Conservation (phyloP, 1,139 yeast genomes). For the Torulaspora globosa region DNA sequence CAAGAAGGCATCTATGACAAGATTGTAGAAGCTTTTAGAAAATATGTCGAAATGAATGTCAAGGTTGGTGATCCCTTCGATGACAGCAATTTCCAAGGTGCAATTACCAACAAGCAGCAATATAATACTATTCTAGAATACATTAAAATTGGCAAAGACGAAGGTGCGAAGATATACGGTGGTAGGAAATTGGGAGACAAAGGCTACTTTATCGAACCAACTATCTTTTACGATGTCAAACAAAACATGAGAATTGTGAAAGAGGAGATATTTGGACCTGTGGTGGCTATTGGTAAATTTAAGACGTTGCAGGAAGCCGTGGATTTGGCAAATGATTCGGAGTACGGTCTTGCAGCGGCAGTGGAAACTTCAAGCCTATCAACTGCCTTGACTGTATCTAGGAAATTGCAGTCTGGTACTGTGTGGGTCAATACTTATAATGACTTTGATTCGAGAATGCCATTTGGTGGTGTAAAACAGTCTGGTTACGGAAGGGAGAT, state of each 20-base stretch:
- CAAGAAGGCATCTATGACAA: slow-evolving; percentile 71
- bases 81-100: slow-evolving; percentile 63
- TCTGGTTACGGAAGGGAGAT: slow-evolving; percentile 80
- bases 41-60: slow-evolving; percentile 48
- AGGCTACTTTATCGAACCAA: slow-evolving; percentile 67
- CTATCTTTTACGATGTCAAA: slow-evolving; percentile 60
- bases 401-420: slow-evolving; percentile 64
- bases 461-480: slow-evolving; percentile 75
- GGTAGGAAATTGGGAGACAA: slow-evolving; percentile 58
- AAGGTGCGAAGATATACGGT: slow-evolving; percentile 65
- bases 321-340: slow-evolving; percentile 59
- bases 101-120: slow-evolving; percentile 67
- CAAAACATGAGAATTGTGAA: slow-evolving; percentile 55
- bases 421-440: slow-evolving; percentile 75
- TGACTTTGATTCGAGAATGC: slow-evolving; percentile 66
- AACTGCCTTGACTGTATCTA: slow-evolving; percentile 55
- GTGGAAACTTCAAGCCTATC: slow-evolving; percentile 56
- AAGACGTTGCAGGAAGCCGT: slow-evolving; percentile 59
- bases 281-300: slow-evolving; percentile 63
- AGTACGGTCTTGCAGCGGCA: slow-evolving; percentile 82
- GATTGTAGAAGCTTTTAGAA: slow-evolving; percentile 55
- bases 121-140: slow-evolving; percentile 67
- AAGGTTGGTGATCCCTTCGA: slow-evolving; percentile 75
- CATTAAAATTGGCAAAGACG: slow-evolving; percentile 63
- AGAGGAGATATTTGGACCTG: slow-evolving; percentile 77